These are phyloP conservation scores for Arthroderma sp. DNA, from an alignment of 2,329 filamentous ascomycete species.

Conservation along the genomic window DNA sequence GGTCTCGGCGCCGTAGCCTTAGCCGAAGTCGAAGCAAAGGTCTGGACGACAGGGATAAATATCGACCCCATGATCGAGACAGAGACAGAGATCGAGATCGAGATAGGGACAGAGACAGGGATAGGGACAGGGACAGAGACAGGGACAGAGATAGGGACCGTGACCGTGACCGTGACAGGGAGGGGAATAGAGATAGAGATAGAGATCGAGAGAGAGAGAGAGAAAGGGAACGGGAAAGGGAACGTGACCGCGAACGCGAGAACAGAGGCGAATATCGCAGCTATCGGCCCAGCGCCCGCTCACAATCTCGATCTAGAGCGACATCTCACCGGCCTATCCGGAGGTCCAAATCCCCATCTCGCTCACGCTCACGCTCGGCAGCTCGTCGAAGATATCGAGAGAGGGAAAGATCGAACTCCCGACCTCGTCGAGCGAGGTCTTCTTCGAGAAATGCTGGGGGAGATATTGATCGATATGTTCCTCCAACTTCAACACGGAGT, in stretches of 20 bases:
- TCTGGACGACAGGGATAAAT: background rate
- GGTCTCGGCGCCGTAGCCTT: slow-evolving; percentile 25
- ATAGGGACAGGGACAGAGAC: slow-evolving; percentile 20
- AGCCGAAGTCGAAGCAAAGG: slow-evolving; percentile 26
- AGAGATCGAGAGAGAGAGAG: slow-evolving; percentile 5
- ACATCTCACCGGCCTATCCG: slow-evolving; percentile 14
- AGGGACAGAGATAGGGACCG: slow-evolving; percentile 9
- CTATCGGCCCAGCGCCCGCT: slow-evolving; percentile 17
- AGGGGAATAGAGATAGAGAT: slow-evolving; percentile 9
- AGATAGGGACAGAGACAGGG: slow-evolving; percentile 19
- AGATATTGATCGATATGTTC: slow-evolving; percentile 36
- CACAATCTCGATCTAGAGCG: slow-evolving; percentile 18
- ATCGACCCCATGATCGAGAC: slow-evolving; percentile 6
- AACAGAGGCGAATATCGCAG: slow-evolving; percentile 15
- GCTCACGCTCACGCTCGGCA: slow-evolving; percentile 17
- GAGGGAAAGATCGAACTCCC: slow-evolving; percentile 13
- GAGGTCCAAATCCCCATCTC: slow-evolving; percentile 14
- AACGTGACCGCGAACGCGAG: slow-evolving; percentile 14
- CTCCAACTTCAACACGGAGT: slow-evolving; percentile 30
- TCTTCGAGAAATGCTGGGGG: slow-evolving; percentile 23
- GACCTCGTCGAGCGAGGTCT: slow-evolving; percentile 19
- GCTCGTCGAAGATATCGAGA: slow-evolving; percentile 13
- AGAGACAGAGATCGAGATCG: slow-evolving; percentile 11
- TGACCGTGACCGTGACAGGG: slow-evolving; percentile 9
- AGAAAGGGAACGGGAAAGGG: slow-evolving; percentile 13